A percentile compares a stretch with the other conserved stretches of the same genome.
Conservation (phyloP, 371 early-diverging fungal species). For the Apophysomyces sp. region DNA sequence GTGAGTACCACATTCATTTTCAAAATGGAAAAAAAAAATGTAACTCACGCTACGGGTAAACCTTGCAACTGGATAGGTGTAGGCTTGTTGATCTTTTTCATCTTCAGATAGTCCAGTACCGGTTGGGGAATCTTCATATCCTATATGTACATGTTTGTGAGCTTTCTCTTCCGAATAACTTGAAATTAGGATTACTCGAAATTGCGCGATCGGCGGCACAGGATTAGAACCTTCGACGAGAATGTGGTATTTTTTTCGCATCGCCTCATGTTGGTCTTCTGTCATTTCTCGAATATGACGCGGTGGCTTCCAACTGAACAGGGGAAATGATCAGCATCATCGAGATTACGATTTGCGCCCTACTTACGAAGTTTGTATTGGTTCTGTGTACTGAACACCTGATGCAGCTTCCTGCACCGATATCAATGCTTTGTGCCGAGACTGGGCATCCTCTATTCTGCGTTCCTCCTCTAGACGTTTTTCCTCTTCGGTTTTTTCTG, state of each 20-base stretch:
- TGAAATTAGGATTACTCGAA: conserved; percentile 28
- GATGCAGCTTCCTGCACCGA: conserved; percentile 87
- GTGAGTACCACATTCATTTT: not conserved
- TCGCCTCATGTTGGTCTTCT: conserved; percentile 49
- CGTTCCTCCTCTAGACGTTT: conserved; percentile 82
- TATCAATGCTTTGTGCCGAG: conserved; percentile 76
- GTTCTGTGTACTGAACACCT: conserved; percentile 83
- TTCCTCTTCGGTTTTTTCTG: conserved; percentile 78
- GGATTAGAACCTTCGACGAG: conserved; percentile 72
- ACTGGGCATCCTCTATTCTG: conserved; percentile 81
- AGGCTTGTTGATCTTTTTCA: conserved; percentile 84
- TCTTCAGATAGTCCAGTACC: conserved; percentile 79
- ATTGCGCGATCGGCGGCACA: conserved; percentile 76
- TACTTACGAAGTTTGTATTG: conserved; percentile 74
- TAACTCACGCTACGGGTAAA: conserved; percentile 63
- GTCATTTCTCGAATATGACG: conserved; percentile 59
- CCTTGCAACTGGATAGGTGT: conserved; percentile 99
- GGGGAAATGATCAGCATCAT: not conserved
- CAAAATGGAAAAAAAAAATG: not conserved
- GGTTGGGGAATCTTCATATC: conserved; percentile 80
- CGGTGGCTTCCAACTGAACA: conserved; percentile 82
- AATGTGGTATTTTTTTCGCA: conserved; percentile 72
- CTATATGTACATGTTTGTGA: conserved; percentile 19
- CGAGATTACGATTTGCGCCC: not conserved
- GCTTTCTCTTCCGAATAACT: not conserved